A percentile compares a stretch with the other conserved stretches of the same genome.
These are phyloP conservation scores for Tetrapisispora pingtungensis DNA, from an alignment of 805 yeast species.

Conservation along the genomic window DNA sequence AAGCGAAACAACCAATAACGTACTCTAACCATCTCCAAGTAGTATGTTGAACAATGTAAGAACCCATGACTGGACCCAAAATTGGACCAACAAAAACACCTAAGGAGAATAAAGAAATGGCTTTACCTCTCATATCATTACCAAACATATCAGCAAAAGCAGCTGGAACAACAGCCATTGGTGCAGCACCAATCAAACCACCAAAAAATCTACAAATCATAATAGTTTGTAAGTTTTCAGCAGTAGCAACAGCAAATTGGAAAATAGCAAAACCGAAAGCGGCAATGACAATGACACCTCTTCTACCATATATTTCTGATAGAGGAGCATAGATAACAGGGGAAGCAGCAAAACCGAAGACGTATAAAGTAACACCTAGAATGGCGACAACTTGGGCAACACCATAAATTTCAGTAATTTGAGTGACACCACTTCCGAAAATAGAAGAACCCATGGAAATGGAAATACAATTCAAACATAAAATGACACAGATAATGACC, in stretches of 20 bases:
- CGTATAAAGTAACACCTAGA: conserved; percentile 69
- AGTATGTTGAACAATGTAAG: conserved; percentile 48
- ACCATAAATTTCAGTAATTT: conserved; percentile 41
- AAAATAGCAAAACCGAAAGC: conserved; percentile 48
- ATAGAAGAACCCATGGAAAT: conserved; percentile 75
- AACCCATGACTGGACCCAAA: conserved; percentile 70
- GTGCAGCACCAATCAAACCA: conserved; percentile 77
- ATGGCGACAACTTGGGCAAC: conserved; percentile 63
- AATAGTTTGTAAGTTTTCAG: conserved; percentile 67
- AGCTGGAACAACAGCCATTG: conserved; percentile 80
- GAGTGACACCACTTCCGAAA: conserved; percentile 52
- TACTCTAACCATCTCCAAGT: conserved; percentile 82
- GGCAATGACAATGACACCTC: conserved; percentile 47
- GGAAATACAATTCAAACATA: conserved; percentile 39
- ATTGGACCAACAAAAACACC: conserved; percentile 74
- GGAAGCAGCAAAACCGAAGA: conserved; percentile 89
- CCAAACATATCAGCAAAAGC: conserved; percentile 74
- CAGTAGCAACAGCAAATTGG: conserved; percentile 67
- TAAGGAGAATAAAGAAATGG: conserved; percentile 60
- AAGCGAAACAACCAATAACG: conserved; percentile 51
- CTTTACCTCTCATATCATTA: conserved; percentile 59
- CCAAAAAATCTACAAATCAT: conserved; percentile 70
- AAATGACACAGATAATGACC: conserved; percentile 30
- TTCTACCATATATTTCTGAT: conserved; percentile 71
- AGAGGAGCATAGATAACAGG: conserved; percentile 87